Base-by-base conservation (phyloP, 106 monocot genomes). In the Dioscorea dumetorum region DNA sequence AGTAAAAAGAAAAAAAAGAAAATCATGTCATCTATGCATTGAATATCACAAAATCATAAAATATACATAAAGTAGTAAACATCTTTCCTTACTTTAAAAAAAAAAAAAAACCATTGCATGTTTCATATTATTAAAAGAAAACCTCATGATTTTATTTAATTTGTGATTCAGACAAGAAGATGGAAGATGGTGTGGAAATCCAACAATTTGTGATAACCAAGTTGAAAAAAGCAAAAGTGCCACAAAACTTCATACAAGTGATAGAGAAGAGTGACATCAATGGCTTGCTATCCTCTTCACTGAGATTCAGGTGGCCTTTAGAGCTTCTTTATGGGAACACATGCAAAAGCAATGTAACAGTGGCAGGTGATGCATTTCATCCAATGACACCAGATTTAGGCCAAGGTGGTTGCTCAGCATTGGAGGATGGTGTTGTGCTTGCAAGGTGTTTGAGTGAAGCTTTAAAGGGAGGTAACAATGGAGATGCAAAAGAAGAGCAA, bases 371-470 rank as follows among this genome's bases (percentile, higher is more conserved):
- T 56, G 93, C 93, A 3, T 72, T 94, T 57, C 93, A 94, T 62
- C 83, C 93, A 15, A 93, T 88, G 93, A 93, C 93, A 7, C 89
- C 88, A 2, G 93, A 93, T 19, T 14, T 93, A 4, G 89, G 83
- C 0, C 89, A 94, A 33, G 93, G 93, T 1, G 93, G 82, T 32
- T 90, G 93, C 82, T 67, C 80, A 0, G 83, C 93, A 10, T 64
- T 94, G 24, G 93, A 94, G 57, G 93, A 94, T 60, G 81, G 70
- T 8, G 74, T 94, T 17, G 75, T 82, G 8, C 79, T 94, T 3
- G 84, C 86, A 53, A 62, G 83, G 63, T 87, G 87, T 67, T 51
- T 94, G 50, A 72, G 74, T 8, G 64, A 84, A 4, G 86, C 69
- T 0, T 17, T 90, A 17, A 14, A 14, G 50, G 51, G 12, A 17